Base-by-base conservation (phyloP, 1,139 yeast species). In the Protomyces inouyei region DNA sequence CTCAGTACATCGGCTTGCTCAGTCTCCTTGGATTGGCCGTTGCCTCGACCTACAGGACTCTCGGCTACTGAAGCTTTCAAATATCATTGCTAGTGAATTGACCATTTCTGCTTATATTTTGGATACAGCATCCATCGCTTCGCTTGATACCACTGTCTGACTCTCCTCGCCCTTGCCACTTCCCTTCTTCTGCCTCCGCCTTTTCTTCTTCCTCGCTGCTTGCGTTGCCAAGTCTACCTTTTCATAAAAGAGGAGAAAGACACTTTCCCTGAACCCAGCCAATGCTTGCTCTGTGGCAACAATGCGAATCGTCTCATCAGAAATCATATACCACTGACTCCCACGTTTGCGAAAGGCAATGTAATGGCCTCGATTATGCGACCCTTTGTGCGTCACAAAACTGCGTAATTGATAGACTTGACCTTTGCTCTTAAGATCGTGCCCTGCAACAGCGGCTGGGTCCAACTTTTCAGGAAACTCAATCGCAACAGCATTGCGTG, bases 361-460 rank as follows among this genome's bases (percentile, higher is more conserved):
- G 63, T 59, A 59, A 32, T 59, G 63, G 8, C 63, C 63, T 12
- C 63, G 52, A 16, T 59, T 52, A 43, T 59, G 63, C 32, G 52
- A 51, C 18, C 63, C 63, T 18, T 52, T 51, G n/a, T 59, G 63
- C 8, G 45, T 59, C 35, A 59, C 63, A 32, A 59, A 52, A 35
- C 63, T 59, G 32, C 63, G 63, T 52, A 59, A n/a, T 35, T 23
- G 36, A 38, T 59, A 59, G 9, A 16, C 12, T 10, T 16, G 25
- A 12, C 12, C 21, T 16, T 18, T 8, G 21, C 18, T 23, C 3
- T 4, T 16, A 6, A n/a, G 12, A 4, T 18, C 18, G 21, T 43
- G 23, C 2, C 48, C 48, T 16, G 28, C 43, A 10, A 37, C 36
- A 10, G 23, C 53, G 10, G 53, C 12, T n/a, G 52, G 16, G 6